phyloP scores from a whole-genome alignment of 345 rosid species.

The Camelina hispida region DNA sequence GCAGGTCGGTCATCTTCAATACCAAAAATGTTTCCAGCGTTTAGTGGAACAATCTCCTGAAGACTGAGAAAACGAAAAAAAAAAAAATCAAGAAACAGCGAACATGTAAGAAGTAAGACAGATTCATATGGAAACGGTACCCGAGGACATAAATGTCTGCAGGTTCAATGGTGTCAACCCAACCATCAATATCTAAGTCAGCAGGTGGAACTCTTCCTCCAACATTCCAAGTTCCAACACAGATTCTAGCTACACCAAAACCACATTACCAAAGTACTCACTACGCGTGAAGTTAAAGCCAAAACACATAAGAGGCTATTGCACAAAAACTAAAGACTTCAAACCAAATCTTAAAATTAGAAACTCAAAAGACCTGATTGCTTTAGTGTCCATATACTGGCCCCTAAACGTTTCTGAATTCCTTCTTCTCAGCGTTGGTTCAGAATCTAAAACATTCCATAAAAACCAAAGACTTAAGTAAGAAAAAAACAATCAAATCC shows the following conservation, averaged over 20 bases:
- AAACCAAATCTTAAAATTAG: neutral
- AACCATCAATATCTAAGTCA: slow-evolving; percentile 76
- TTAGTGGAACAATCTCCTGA: slow-evolving; percentile 91
- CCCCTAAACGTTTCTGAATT: slow-evolving; percentile 82
- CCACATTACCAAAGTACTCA: slow-evolving; percentile 6
- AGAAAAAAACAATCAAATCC: neutral
- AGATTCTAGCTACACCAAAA: slow-evolving; percentile 51
- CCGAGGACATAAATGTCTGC: slow-evolving; percentile 85
- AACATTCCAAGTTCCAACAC: slow-evolving; percentile 83
- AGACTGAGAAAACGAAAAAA: slow-evolving; percentile 48
- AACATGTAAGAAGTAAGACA: neutral
- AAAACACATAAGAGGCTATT: neutral
- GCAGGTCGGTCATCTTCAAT: slow-evolving; percentile 79
- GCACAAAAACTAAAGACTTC: neutral
- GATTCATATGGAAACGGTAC: slow-evolving; percentile 38
- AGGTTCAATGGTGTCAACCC: slow-evolving; percentile 68
- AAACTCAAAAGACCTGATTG: slow-evolving; percentile 62
- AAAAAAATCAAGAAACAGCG: neutral
- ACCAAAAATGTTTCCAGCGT: slow-evolving; percentile 90
- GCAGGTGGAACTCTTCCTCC: slow-evolving; percentile 76
- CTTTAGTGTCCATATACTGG: slow-evolving; percentile 81
- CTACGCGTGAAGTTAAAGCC: neutral
- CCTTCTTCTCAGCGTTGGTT: slow-evolving; percentile 57
- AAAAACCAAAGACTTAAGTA: neutral
- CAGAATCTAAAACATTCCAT: slow-evolving; percentile 29